phyloP scores from a whole-genome alignment of 2,329 filamentous ascomycete genomes.

The Alternaria consortialis region DNA sequence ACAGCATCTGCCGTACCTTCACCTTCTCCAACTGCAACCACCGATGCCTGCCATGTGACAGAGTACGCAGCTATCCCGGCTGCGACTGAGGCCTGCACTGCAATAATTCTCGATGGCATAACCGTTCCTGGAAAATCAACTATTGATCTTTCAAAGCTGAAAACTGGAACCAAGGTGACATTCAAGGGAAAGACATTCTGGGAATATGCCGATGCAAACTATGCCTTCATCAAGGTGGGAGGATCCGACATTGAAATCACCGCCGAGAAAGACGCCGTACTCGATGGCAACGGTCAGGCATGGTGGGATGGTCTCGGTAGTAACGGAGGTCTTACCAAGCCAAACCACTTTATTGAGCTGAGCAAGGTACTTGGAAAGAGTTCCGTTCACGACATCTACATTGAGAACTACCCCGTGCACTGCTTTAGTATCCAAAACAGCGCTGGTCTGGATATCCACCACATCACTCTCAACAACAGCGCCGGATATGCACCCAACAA shows the following conservation, averaged over 20 bases:
- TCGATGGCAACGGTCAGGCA: slow-evolving; percentile 33
- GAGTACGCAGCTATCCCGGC: slow-evolving; percentile 32
- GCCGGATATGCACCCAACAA: slow-evolving; percentile 57
- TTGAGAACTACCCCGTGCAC: slow-evolving; percentile 64
- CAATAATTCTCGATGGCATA: slow-evolving; percentile 54
- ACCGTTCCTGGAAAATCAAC: slow-evolving; percentile 48
- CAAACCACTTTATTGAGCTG: slow-evolving; percentile 46
- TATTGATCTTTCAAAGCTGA: slow-evolving; percentile 54
- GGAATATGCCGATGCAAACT: slow-evolving; percentile 50
- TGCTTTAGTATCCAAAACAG: slow-evolving; percentile 57
- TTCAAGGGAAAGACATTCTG: slow-evolving; percentile 41
- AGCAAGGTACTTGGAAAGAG: slow-evolving; percentile 52
- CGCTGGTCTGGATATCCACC: slow-evolving; percentile 54
- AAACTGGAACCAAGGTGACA: slow-evolving; percentile 54
- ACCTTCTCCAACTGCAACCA: neutral
- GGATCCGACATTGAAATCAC: slow-evolving; percentile 55
- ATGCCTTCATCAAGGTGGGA: slow-evolving; percentile 39
- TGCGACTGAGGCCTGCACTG: slow-evolving; percentile 53
- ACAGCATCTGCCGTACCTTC: slow-evolving; percentile 10
- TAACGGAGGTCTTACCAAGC: slow-evolving; percentile 56
- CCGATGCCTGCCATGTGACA: slow-evolving; percentile 33
- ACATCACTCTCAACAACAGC: slow-evolving; percentile 64
- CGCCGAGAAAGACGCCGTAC: slow-evolving; percentile 47
- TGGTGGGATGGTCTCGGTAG: slow-evolving; percentile 50
- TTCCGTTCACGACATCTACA: slow-evolving; percentile 54